A percentile compares a stretch with the other conserved stretches of the same genome.
These are phyloP conservation scores for Dacryopinax spathularia DNA, from an alignment of 768 basidiomycete genomes.

Conservation along the genomic window DNA sequence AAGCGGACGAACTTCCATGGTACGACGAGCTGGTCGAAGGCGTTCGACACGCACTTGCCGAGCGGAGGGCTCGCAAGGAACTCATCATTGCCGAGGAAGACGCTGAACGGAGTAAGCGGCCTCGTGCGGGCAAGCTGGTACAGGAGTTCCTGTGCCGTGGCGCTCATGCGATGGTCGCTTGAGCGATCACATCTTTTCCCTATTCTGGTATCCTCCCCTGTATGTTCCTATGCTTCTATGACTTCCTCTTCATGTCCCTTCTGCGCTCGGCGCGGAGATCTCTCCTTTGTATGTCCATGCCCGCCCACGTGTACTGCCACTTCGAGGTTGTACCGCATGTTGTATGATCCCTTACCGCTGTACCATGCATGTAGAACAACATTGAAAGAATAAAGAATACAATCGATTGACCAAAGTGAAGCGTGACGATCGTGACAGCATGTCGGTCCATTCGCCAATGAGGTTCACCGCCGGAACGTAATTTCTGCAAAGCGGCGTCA, in stretches of 20 bases:
- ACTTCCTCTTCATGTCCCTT: too few species aligned
- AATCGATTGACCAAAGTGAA: neutral
- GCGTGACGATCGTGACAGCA: neutral
- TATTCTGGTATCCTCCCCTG: neutral
- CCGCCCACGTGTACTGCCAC: neutral
- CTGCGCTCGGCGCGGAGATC: too few species aligned
- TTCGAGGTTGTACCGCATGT: neutral
- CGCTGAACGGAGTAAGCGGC: neutral
- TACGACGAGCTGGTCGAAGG: neutral
- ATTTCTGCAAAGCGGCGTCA: neutral
- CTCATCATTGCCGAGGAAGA: neutral
- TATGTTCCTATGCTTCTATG: neutral
- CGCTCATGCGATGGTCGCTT: neutral
- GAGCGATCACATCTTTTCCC: neutral
- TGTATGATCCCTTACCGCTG: neutral
- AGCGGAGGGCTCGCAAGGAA: neutral
- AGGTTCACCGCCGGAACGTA: neutral
- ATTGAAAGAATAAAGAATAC: neutral
- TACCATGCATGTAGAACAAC: neutral
- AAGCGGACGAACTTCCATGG: neutral
- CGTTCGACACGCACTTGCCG: neutral
- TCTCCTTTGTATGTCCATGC: too few species aligned
- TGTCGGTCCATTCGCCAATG: neutral
- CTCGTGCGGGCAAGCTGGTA: neutral
- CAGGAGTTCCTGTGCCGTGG: neutral